Conservation (phyloP, 2,329 filamentous ascomycete genomes). For the Clonostachys rhizophaga region DNA sequence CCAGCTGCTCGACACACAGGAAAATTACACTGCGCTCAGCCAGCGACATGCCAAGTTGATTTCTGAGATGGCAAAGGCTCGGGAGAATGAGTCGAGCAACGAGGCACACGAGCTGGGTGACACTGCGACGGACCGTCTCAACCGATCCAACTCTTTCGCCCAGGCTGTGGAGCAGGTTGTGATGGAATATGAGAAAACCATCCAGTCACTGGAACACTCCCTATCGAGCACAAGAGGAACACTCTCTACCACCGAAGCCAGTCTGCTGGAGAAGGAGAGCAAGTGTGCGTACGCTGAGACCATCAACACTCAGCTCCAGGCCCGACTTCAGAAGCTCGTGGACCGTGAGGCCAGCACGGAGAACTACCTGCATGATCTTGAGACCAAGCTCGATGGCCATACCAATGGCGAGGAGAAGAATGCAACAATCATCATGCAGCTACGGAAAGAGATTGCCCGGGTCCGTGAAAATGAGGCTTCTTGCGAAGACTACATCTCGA, state of each 20-base stretch:
- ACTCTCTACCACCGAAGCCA: conserved; percentile 80
- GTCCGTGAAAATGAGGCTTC: conserved; percentile 85
- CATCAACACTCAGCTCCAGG: conserved; percentile 83
- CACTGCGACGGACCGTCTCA: conserved; percentile 79
- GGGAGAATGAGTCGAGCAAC: conserved; percentile 59
- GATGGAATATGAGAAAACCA: conserved; percentile 97
- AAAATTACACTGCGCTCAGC: conserved; percentile 89
- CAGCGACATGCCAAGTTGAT: conserved; percentile 94
- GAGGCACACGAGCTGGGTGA: conserved; percentile 62
- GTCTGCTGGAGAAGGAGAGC: conserved; percentile 85
- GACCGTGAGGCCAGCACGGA: conserved; percentile 91
- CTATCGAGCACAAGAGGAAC: conserved; percentile 83
- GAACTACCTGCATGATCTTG: conserved; percentile 86
- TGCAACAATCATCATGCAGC: conserved; percentile 74
- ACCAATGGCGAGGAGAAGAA: conserved; percentile 92
- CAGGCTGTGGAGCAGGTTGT: conserved; percentile 95
- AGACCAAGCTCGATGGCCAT: conserved; percentile 84
- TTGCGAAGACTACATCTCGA: conserved; percentile 96
- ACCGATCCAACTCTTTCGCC: conserved; percentile 93
- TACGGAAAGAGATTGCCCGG: conserved; percentile 86
- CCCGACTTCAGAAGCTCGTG: conserved; percentile 85
- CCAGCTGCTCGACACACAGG: conserved; percentile 85
- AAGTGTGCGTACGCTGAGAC: conserved; percentile 92
- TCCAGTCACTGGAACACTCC: conserved; percentile 87
- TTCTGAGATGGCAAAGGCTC: conserved; percentile 83